Conservation (phyloP, 345 rosid species). For the Mercurialis annua region DNA sequence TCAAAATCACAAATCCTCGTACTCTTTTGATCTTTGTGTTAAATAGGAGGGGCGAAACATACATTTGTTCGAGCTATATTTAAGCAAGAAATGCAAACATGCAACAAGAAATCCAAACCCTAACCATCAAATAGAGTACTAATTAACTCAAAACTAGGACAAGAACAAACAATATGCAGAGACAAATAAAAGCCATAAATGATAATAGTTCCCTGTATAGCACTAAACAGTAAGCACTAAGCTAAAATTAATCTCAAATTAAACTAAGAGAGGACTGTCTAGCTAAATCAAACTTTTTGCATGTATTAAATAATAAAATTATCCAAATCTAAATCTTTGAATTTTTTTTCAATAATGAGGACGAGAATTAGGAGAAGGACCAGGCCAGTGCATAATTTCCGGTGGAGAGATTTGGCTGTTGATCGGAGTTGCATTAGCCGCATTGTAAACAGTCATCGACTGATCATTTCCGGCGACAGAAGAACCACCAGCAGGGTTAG, state of each 20-base stretch:
- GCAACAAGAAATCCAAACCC: background rate
- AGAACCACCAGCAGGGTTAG: conserved; percentile 3
- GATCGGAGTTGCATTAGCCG: conserved; percentile 22
- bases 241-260: too few relatives aligned
- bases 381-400: conserved; percentile 34
- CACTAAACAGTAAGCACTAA: too few relatives aligned
- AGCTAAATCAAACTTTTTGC: background rate
- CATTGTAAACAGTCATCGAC: conserved; percentile 24
- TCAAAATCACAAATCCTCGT: too few relatives aligned
- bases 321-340: too few relatives aligned
- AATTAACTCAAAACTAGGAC: too few relatives aligned
- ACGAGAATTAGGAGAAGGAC: conserved; percentile 23
- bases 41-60: too few relatives aligned
- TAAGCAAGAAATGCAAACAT: background rate
- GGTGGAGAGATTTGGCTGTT: conserved; percentile 29
- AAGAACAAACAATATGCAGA: background rate
- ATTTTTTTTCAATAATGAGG: conserved; percentile 10
- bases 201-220: too few relatives aligned
- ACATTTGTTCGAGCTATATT: too few relatives aligned
- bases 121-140: background rate
- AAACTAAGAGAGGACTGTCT: background rate
- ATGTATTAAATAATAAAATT: background rate
- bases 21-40: too few relatives aligned
- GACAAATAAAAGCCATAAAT: background rate
- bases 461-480: conserved; percentile 13